Conservation (phyloP, 306 rosid species). For the Dalbergia oliveri region DNA sequence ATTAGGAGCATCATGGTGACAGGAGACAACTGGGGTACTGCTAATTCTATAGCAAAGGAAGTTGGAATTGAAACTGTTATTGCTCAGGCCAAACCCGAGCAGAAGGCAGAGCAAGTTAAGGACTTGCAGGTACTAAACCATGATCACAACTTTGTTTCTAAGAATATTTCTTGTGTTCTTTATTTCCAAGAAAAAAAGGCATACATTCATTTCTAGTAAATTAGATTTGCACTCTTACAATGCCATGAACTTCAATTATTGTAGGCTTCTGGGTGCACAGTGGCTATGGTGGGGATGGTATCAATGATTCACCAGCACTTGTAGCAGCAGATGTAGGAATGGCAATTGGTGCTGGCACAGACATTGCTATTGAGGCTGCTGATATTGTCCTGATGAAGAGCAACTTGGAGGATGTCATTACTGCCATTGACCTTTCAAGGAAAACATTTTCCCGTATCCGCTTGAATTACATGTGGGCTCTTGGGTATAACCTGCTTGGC, state of each 20-base stretch:
- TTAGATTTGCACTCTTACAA: no score
- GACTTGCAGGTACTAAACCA: slow-evolving; percentile 63
- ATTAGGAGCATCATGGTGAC: slow-evolving; percentile 74
- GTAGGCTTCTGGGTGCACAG: slow-evolving; percentile 62
- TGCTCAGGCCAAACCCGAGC: slow-evolving; percentile 73
- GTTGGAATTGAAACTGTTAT: slow-evolving; percentile 74
- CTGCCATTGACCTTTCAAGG: slow-evolving; percentile 78
- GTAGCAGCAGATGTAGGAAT: slow-evolving; percentile 88
- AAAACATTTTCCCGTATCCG: slow-evolving; percentile 70
- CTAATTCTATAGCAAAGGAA: slow-evolving; percentile 75
- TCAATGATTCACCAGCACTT: slow-evolving; percentile 85
- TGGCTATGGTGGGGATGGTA: slow-evolving; percentile 91
- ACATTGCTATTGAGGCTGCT: slow-evolving; percentile 90
- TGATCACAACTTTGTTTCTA: slow-evolving; percentile 1
- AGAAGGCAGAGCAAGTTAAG: slow-evolving; percentile 71
- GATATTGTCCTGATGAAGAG: slow-evolving; percentile 84
- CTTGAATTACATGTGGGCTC: slow-evolving; percentile 76
- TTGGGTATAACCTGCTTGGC: slow-evolving; percentile 80
- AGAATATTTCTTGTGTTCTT: neutral
- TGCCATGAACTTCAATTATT: neutral
- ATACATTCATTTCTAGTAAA: no score
- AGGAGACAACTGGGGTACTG: slow-evolving; percentile 90
- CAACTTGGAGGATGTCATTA: slow-evolving; percentile 82
- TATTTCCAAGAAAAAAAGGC: no score
- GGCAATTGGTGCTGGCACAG: slow-evolving; percentile 90